phyloP scores from a whole-genome alignment of 305 asterid genomes.

The Fraxinus greggii region DNA sequence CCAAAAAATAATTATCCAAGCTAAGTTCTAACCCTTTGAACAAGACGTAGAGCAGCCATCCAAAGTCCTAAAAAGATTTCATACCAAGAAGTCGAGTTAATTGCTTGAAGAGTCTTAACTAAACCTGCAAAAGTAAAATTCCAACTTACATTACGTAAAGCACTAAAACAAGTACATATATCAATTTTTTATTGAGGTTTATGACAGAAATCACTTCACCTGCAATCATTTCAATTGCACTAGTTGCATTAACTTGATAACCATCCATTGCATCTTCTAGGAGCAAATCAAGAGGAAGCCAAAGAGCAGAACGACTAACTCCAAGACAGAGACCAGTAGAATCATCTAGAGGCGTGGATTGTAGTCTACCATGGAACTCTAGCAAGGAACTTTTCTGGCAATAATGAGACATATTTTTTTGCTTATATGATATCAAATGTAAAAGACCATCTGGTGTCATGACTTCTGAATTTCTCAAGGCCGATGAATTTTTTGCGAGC shows the following conservation, averaged over 20 bases:
- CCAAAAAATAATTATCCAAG: constrained; percentile 9
- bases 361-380: constrained; percentile 38
- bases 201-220: constrained; percentile 41
- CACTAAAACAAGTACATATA: constrained; percentile 9
- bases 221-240: constrained; percentile 86
- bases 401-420: constrained; percentile 29
- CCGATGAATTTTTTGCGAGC: constrained; percentile 62
- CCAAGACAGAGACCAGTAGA: constrained; percentile 73
- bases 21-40: constrained; percentile 76
- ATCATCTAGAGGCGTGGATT: constrained; percentile 54
- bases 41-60: constrained; percentile 96
- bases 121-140: constrained; percentile 58
- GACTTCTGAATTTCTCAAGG: constrained; percentile 57
- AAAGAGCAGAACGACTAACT: constrained; percentile 67
- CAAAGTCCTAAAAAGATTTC: constrained; percentile 91
- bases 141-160: constrained; percentile 24
- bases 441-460: constrained; percentile 46
- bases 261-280: constrained; percentile 97
- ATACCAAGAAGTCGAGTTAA: constrained; percentile 77
- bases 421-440: constrained; percentile 48
- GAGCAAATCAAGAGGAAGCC: constrained; percentile 94
- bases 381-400: constrained; percentile 41
- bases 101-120: constrained; percentile 84
- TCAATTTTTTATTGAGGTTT: not conserved
- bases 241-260: constrained; percentile 80